Conservation (phyloP, 768 basidiomycete genomes). For the Lentinula boryana region DNA sequence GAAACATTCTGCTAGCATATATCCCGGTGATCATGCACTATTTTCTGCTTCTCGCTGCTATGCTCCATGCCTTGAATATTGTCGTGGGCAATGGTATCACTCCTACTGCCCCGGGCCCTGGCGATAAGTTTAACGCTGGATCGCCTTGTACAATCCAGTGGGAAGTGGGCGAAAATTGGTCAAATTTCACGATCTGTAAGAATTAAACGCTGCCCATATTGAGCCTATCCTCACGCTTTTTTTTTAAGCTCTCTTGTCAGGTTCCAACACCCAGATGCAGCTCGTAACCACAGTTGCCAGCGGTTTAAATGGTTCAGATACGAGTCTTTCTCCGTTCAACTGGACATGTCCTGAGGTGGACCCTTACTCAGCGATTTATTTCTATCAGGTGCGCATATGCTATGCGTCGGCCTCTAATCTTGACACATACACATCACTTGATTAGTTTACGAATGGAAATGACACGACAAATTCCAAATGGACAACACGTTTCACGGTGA, state of each 20-base stretch:
- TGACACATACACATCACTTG: not conserved
- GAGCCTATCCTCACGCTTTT: not conserved
- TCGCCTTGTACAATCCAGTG: slow-evolving; percentile 28
- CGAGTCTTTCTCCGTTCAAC: slow-evolving; percentile 20
- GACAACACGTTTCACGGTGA: slow-evolving; percentile 31
- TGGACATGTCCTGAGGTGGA: slow-evolving; percentile 32
- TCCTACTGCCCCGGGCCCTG: slow-evolving; percentile 33
- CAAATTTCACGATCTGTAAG: slow-evolving; percentile 30
- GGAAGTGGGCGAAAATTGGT: slow-evolving; percentile 24
- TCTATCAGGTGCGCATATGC: slow-evolving; percentile 25
- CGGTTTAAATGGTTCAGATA: slow-evolving; percentile 24
- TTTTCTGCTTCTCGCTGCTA: slow-evolving; percentile 2
- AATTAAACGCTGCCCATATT: not conserved
- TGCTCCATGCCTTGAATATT: slow-evolving; percentile 3
- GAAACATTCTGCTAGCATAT: not conserved
- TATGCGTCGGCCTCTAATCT: not conserved
- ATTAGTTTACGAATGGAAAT: slow-evolving; percentile 24
- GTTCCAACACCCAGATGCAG: slow-evolving; percentile 29
- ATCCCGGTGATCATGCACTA: slow-evolving; percentile 6
- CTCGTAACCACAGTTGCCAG: slow-evolving; percentile 21
- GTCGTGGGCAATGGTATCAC: slow-evolving; percentile 15
- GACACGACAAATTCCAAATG: slow-evolving; percentile 19
- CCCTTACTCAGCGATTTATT: slow-evolving; percentile 32
- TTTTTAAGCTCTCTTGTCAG: slow-evolving; percentile 29
- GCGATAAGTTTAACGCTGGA: slow-evolving; percentile 25